Evolutionary conservation across 2,329 filamentous ascomycete genomes (phyloP).

Genomic region (Neodidymelliopsis sp.): DNA sequence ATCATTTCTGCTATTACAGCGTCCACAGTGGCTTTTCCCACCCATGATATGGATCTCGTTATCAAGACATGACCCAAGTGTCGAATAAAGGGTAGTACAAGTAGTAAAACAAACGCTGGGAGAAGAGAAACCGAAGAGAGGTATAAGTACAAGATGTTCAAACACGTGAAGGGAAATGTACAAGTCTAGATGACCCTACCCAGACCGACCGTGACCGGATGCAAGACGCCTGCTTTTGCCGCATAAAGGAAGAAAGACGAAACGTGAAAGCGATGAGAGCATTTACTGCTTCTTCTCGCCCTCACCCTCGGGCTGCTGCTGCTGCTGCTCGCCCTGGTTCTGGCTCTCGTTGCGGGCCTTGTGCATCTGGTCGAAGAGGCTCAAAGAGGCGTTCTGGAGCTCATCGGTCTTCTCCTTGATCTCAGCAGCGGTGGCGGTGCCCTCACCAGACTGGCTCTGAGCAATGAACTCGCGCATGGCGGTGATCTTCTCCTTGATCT

Average conservation of each 20-base stretch:
- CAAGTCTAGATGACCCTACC: slow-evolving; percentile 45
- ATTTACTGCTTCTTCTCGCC: slow-evolving; percentile 76
- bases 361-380: slow-evolving; percentile 99
- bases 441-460: slow-evolving; percentile 95
- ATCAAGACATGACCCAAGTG: slow-evolving; percentile 30
- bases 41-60: slow-evolving; percentile 33
- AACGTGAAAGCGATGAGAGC: slow-evolving; percentile 26
- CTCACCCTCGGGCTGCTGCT: slow-evolving; percentile 58
- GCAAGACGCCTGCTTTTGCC: slow-evolving; percentile 51
- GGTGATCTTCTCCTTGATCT: slow-evolving; percentile 92
- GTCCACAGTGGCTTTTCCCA: slow-evolving; percentile 28
- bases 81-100: slow-evolving; percentile 34
- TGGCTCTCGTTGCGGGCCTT: slow-evolving; percentile 78
- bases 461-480: slow-evolving; percentile 86
- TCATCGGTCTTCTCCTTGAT: slow-evolving; percentile 99
- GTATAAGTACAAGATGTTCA: slow-evolving; percentile 46
- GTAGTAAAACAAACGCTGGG: slow-evolving; percentile 42
- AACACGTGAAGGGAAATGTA: slow-evolving; percentile 37
- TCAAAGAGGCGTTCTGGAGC: slow-evolving; percentile 93
- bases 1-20: slow-evolving; percentile 30
- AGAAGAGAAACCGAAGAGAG: slow-evolving; percentile 43
- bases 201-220: slow-evolving; percentile 40
- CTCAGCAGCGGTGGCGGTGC: slow-evolving; percentile 82
- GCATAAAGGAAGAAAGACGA: slow-evolving; percentile 33
- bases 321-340: slow-evolving; percentile 54